Evolutionary conservation across 176 grass and related monocot species (phyloP).

Genomic region (Avena insularis): DNA sequence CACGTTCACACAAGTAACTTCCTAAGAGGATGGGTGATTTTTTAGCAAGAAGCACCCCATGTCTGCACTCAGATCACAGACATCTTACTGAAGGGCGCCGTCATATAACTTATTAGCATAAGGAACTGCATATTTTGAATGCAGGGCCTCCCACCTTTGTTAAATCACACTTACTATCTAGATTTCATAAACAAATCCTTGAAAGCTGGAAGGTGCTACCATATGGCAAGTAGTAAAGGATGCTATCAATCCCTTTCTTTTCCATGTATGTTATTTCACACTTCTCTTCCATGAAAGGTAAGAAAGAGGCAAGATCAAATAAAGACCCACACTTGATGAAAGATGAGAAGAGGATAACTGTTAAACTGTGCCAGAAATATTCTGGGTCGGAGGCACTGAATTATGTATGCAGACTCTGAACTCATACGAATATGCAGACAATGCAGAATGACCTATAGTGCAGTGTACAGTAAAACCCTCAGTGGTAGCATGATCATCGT

Average conservation of each 20-base stretch:
- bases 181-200: conserved; percentile 48
- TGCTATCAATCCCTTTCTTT: background rate
- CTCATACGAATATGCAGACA: background rate
- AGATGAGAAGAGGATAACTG: background rate
- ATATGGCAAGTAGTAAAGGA: conserved; percentile 27
- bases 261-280: background rate
- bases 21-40: background rate
- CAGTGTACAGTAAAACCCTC: conserved; percentile 24
- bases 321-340: conserved; percentile 18
- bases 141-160: conserved; percentile 37
- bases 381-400: background rate
- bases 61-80: conserved; percentile 15
- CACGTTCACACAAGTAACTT: conserved; percentile 27
- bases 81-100: conserved; percentile 26
- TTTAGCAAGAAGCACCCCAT: conserved; percentile 4
- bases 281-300: background rate
- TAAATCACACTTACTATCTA: conserved; percentile 46
- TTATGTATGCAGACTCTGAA: background rate
- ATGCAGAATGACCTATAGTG: background rate
- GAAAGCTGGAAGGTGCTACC: conserved; percentile 22
- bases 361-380: conserved; percentile 1
- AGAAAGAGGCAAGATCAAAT: conserved; percentile 15
- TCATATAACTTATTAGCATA: conserved; percentile 53
- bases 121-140: conserved; percentile 53
- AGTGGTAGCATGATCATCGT: background rate